Base-by-base conservation (phyloP, 352 stramenopile genomes). In the Phytophthora podocarpi region DNA sequence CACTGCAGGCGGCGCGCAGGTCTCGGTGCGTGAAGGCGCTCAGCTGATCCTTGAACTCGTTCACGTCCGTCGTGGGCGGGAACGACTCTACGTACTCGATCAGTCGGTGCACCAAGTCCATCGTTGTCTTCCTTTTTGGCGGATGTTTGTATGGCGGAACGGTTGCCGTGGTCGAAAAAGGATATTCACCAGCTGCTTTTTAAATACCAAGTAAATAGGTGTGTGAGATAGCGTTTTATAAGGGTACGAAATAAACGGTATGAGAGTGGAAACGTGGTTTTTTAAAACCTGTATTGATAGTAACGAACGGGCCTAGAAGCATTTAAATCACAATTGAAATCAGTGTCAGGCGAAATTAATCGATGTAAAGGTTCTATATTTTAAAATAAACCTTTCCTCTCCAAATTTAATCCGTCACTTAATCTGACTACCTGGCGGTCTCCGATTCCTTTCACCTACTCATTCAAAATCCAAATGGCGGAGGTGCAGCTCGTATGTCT, bases 401-500 rank as follows among this genome's bases (percentile, higher is more conserved):
- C n/a, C n/a, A n/a, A n/a, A n/a, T n/a, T n/a, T n/a, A n/a, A n/a
- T n/a, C n/a, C n/a, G n/a, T n/a, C n/a, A n/a, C n/a, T n/a, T n/a
- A n/a, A n/a, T n/a, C n/a, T n/a, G n/a, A n/a, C n/a, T n/a, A n/a
- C n/a, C n/a, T n/a, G n/a, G n/a, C n/a, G n/a, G n/a, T n/a, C n/a
- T n/a, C n/a, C n/a, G n/a, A n/a, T n/a, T n/a, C n/a, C n/a, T n/a
- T n/a, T n/a, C n/a, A n/a, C n/a, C n/a, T n/a, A n/a, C n/a, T n/a
- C n/a, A n/a, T n/a, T n/a, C n/a, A n/a, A n/a, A n/a, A n/a, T n/a
- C n/a, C 35, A 41, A 8, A 46, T 45, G 47, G 23, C 72, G n/a
- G 67, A 74, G 30, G 79, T 89, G 67, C 74, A 89, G 58, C 70
- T 89, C 18, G 70, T 89, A 20, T 87, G 79, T 56, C 59, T 89